Evolutionary conservation across 1,284 basidiomycete genomes (phyloP).

Genomic region (Leucoagaricus sp.): DNA sequence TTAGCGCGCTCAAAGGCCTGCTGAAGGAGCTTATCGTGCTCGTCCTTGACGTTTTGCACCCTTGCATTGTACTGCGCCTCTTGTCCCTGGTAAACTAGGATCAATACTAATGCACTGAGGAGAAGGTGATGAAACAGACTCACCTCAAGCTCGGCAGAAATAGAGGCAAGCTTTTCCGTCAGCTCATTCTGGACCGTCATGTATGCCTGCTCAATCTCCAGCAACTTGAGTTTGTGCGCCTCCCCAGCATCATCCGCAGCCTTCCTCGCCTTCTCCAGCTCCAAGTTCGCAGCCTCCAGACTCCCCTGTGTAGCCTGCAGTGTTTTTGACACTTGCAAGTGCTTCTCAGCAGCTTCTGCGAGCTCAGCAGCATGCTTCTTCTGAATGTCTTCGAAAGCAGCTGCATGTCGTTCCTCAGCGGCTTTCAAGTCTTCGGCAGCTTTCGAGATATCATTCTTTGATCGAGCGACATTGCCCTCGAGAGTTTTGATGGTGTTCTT

Average conservation of each 20-base stretch:
- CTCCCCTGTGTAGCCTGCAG: conserved; percentile 49
- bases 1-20: conserved; percentile 78
- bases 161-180: conserved; percentile 54
- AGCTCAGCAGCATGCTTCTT: conserved; percentile 45
- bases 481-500: conserved; percentile 50
- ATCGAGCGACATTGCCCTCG: conserved; percentile 52
- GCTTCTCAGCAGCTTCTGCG: conserved; percentile 49
- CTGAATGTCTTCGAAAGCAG: conserved; percentile 50
- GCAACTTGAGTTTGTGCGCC: conserved; percentile 48
- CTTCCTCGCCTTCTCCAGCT: conserved; percentile 51
- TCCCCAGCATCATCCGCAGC: conserved; percentile 46
- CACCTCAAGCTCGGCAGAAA: conserved; percentile 68
- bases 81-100: conserved; percentile 51
- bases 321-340: conserved; percentile 44
- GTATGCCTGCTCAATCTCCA: conserved; percentile 50
- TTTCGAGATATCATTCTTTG: conserved; percentile 25
- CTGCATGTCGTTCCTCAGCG: conserved; percentile 41
- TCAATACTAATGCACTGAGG: conserved; percentile 12
- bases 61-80: conserved; percentile 67
- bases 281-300: conserved; percentile 42
- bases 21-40: conserved; percentile 64
- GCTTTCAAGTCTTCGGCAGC: conserved; percentile 46
- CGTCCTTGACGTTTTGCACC: conserved; percentile 65
- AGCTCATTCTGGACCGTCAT: conserved; percentile 55
- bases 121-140: not conserved